Base-by-base conservation (phyloP, 306 rosid genomes). In the Cicer arietinum region DNA sequence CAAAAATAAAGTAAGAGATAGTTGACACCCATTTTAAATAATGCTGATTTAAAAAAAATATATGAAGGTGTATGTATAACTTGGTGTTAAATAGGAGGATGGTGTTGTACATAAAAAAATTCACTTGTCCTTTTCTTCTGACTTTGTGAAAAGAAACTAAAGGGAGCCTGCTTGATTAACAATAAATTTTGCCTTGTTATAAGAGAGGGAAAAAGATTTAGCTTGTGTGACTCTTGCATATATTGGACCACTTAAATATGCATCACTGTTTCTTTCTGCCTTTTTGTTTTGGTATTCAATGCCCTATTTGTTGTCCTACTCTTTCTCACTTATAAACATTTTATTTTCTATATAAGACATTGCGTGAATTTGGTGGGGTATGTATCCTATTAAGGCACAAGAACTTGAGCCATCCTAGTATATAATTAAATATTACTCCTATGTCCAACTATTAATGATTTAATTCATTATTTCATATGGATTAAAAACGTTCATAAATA, bases 51-150 rank as follows among this genome's bases (percentile, higher is more conserved):
- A 3, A 0, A 30, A 30, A 30, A 30, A 3, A 30, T 30, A 4
- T 30, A 30, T 30, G 6, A 3, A 4, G 6, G 37, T 4, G 4
- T 25, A 0, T 25, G 4, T 25, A 25, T 25, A 25, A 25, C 35
- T 25, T 25, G 35, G 35, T 3, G 37, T 30, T 30, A 30, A 30
- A 30, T 30, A 30, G 37, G 37, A 30, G 37, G 37, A 4, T 30
- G 37, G 4, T 30, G 37, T 30, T 30, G 37, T 30, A 30, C 7
- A 30, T 12, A 1, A 57, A 60, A 85, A 75, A 63, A 82, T 82
- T 69, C 84, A 83, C 74, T 83, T 79, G 95, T 88, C 92, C 62
- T 80, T 85, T 82, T 90, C 92, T 79, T 78, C 90, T 82, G 88
- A 67, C 86, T 62, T 62, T 75, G 61, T 50, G 74, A 84, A 85